phyloP scores from a whole-genome alignment of 495 filamentous ascomycete species.

The Collariella sp. region DNA sequence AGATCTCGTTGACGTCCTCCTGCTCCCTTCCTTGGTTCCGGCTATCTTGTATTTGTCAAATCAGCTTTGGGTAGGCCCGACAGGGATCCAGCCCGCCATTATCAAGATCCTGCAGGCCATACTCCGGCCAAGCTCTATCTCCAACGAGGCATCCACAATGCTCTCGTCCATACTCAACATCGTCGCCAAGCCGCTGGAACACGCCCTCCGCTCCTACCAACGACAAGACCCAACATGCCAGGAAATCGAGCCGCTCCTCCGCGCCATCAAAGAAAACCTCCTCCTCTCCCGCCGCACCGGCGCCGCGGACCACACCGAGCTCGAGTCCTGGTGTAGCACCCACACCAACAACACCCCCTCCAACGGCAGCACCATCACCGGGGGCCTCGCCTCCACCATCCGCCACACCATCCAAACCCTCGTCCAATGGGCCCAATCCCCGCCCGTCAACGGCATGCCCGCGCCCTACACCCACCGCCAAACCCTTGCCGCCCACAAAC shows the following conservation, averaged over 20 bases:
- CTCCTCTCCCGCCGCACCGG: constrained; percentile 55
- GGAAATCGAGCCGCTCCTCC: constrained; percentile 64
- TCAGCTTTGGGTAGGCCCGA: constrained; percentile 60
- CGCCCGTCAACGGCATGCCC: constrained; percentile 55
- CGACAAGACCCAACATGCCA: constrained; percentile 56
- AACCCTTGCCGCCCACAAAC: constrained; percentile 53
- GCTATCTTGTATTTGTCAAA: constrained; percentile 74
- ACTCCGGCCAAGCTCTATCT: constrained; percentile 65
- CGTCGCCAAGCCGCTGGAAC: constrained; percentile 65
- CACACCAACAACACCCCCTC: constrained; percentile 5
- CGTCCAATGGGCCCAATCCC: constrained; percentile 61
- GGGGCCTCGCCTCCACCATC: constrained; percentile 53
- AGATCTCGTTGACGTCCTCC: constrained; percentile 82
- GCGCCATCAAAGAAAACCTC: constrained; percentile 60
- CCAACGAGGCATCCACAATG: constrained; percentile 70
- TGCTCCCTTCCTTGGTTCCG: constrained; percentile 77
- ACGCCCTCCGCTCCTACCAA: constrained; percentile 64
- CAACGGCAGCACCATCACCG: constrained; percentile 21
- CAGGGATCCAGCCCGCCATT: constrained; percentile 47
- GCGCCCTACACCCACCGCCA: constrained; percentile 74
- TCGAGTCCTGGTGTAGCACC: constrained; percentile 62
- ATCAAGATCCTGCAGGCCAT: constrained; percentile 72
- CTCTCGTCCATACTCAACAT: constrained; percentile 78
- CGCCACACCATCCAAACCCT: constrained; percentile 59
- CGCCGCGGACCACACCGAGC: constrained; percentile 58